Base-by-base conservation (phyloP, 1,139 yeast species). In the Scheffersomyces parashehatae region DNA sequence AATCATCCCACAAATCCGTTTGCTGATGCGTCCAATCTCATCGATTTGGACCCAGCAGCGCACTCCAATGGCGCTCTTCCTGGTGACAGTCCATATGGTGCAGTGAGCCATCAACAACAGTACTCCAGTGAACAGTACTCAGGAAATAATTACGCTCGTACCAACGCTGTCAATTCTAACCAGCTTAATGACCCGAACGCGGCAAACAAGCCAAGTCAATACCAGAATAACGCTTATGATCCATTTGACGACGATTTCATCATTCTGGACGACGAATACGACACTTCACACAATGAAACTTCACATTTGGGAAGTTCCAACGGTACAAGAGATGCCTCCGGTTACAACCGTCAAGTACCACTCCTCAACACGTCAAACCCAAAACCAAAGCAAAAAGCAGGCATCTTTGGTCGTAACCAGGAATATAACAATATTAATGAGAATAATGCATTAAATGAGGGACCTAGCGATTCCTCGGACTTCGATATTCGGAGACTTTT, bases 401-500 rank as follows among this genome's bases (percentile, higher is more conserved):
- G 57, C 11, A 42, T 56, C 20, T 57, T 58, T 38, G 49, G 51
- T 16, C 38, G 37, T 13, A 53, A 48, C 35, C 42, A 48, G 10
- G 55, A 52, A 15, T 54, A 54, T 36, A 51, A 46, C 29, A 54
- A 43, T 13, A 52, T 54, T 55, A 45, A 26, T 32, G 39, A 38
- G n/a, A 33, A 35, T 24, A 43, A 43, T 2, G 41, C 33, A 5
- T 33, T 36, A 3, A 38, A 47, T 16, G 47, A 43, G n/a, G 47
- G 39, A 6, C 40, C 50, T 2, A 38, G 44, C 16, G 36, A 49
- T 26, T 52, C 50, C 38, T 60, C 69, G 3, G 79, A 75, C 44
- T 85, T 83, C 55, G 85, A 84, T 52, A 79, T 85, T 29, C 73
- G 85, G 11, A 65, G 74, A 36, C 63, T 84, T 8, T 85, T 77